Base-by-base conservation (phyloP, 495 filamentous ascomycete species). In the Penicillium ucsense region DNA sequence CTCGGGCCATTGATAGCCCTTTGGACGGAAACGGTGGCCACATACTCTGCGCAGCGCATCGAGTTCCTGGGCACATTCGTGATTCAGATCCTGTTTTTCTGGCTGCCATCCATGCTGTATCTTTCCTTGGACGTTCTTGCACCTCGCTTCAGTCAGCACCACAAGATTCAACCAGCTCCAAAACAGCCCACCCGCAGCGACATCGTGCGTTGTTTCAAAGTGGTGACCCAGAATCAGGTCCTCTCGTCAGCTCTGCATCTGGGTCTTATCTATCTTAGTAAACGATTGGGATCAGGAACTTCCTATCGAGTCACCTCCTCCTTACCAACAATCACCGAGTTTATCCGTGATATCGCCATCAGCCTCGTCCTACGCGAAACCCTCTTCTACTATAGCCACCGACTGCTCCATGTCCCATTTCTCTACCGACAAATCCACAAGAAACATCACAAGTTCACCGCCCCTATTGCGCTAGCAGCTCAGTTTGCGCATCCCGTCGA, bases 401-500 rank as follows among this genome's bases (percentile, higher is more conserved):
- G 76, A 30, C 47, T 75, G 32, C 62, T 85, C 31, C 73, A 86
- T 60, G 56, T 60, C 4, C 75, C 67, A 0, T 47, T 35, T 4
- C 45, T 82, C 8, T 82, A 79, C 61, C 54, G 52, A 27, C 52
- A 46, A 5, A 70, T 83, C 41, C 80, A 83, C 63, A 79, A 78
- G 43, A 55, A 63, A 31, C 80, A 82, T 50, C 79, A 82, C 59
- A 55, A 62, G 11, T 82, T 80, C 60, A 79, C 73, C 0, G 74
- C 79, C 0, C 80, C 78, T 0, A 71, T 81, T n/a, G 73, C 76
- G 0, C 57, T 82, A 6, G 67, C 79, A 0, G 73, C 77, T 1
- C 75, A 82, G 46, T 82, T 77, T 43, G 74, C 78, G 1, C 77
- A 81, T 49, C 79, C 78, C 0, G 38, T 79, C 11, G 80, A 82